Base-by-base conservation (phyloP, 2,329 filamentous ascomycete species). In the Phaeosphaeriaceae sp. region DNA sequence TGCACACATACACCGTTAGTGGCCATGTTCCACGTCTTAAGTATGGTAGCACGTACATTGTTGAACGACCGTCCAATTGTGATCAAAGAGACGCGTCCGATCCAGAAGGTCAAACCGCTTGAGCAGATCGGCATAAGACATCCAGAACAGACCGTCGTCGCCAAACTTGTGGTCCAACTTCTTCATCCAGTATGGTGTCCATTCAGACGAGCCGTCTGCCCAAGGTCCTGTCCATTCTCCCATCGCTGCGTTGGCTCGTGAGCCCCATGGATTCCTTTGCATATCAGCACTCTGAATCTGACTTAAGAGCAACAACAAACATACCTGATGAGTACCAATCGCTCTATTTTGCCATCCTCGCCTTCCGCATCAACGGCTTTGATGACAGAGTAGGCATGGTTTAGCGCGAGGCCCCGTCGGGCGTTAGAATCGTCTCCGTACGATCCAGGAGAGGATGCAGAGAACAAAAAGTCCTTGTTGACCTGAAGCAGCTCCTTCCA, bases 181-280 rank as follows among this genome's bases (percentile, higher is more conserved):
- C 53, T 87, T 77, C 75, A 94, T 86, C 85, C 89, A 92, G 63
- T 93, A 89, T 0, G 90, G 82, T 1, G 89, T 94, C 92, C 92
- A 96, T 76, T 94, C 88, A 67, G 90, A 89, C 15, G 89, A 92
- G 0, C 92, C 92, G 68, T 95, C 92, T 24, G 85, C 87, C 91
- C 91, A 95, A 1, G 90, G 82, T 0, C 92, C 91, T 42, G 86
- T 90, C 91, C 91, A 94, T 76, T 93, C 91, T 13, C 74, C 73
- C 54, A 71, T 67, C 17, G 66, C 62, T 3, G 67, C 67, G 45
- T 62, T 62, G 0, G 50, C 53, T 21, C 86, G 86, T 65, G 87
- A 86, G 0, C 91, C 92, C 91, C 91, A 95, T 0, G 92, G 92
- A 65, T 95, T 95, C 63, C 88, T 87, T 44, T 25, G 41, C 4